Conservation (phyloP, 805 yeast species). For the Torulaspora delbrueckii region DNA sequence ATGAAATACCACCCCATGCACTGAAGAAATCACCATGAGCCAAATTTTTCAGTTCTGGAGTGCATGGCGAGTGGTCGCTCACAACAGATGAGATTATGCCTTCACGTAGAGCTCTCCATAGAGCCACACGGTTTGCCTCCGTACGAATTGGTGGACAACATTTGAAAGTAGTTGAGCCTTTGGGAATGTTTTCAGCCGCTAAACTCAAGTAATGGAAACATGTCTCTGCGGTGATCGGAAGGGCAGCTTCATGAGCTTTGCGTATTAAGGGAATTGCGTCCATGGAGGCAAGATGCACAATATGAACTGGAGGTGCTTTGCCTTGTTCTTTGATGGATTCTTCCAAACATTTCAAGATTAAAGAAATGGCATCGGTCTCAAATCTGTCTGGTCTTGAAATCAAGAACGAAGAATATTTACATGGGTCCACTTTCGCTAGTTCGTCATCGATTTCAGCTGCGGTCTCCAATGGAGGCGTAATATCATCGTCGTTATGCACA, state of each 20-base stretch:
- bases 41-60: constrained; percentile 81
- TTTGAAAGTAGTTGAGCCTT: constrained; percentile 76
- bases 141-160: constrained; percentile 94
- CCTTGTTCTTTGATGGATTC: constrained; percentile 25
- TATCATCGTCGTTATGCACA: constrained; percentile 28
- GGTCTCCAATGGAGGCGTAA: constrained; percentile 39
- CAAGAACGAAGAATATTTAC: constrained; percentile 63
- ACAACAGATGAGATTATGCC: constrained; percentile 78
- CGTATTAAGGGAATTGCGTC: constrained; percentile 72
- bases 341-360: constrained; percentile 59
- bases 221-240: constrained; percentile 82
- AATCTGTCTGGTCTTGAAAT: constrained; percentile 85
- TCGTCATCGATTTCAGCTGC: constrained; percentile 41
- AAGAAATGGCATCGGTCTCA: constrained; percentile 78
- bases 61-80: constrained; percentile 94
- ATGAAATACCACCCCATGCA: constrained; percentile 96
- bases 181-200: constrained; percentile 70
- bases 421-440: constrained; percentile 52
- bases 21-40: constrained; percentile 80
- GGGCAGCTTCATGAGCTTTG: constrained; percentile 53
- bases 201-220: constrained; percentile 88
- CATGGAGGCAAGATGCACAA: constrained; percentile 85
- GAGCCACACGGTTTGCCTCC: constrained; percentile 58
- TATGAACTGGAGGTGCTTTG: constrained; percentile 65
- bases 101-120: constrained; percentile 73